Base-by-base conservation (phyloP, 2,329 filamentous ascomycete genomes). In the Colletotrichum camelliae region DNA sequence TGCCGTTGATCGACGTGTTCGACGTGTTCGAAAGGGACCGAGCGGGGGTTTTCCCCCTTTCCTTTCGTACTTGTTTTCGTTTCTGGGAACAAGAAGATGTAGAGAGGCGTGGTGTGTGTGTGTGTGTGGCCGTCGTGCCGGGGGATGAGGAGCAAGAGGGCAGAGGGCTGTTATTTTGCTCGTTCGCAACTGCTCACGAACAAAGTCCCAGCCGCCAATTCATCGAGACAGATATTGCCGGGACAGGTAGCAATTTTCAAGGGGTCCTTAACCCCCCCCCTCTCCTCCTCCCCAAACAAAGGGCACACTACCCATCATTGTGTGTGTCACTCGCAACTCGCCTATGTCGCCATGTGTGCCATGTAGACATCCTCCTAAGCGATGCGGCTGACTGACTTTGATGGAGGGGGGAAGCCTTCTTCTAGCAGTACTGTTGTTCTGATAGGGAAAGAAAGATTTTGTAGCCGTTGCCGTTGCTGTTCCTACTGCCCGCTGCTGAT, bases 1-100 rank as follows among this genome's bases (percentile, higher is more conserved):
- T 73, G 33, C 64, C 57, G 70, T 75, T 64, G 70, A 68, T 75
- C 69, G 57, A 73, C 70, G 43, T 73, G 24, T 35, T 33, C 71
- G 29, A 27, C 27, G 24, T 35, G 33, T 21, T n/a, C 55, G 37
- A 55, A 39, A 35, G 21, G 35, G 48, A 55, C 29, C 31, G 35
- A 29, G 43, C 43, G 37, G 39, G 39, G 7, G 6, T 7, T 48
- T 21, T 66, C 2, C 48, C 27, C 8, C 29, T 15, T 60, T 18
- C 27, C 7, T 39, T 48, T 48, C 39, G 10, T 21, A 10, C 10
- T 48, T 48, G 43, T 21, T 21, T 21, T 48, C n/a, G n/a, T 48
- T 48, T 10, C n/a, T 24, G 43, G n/a, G 43, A 7, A 48, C 18
- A 18, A 48, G 10, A 21, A 48, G 43, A 48, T 7, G 7, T 31